phyloP scores from a whole-genome alignment of 2,329 filamentous ascomycete genomes.

The Taxawa tesnikishii region DNA sequence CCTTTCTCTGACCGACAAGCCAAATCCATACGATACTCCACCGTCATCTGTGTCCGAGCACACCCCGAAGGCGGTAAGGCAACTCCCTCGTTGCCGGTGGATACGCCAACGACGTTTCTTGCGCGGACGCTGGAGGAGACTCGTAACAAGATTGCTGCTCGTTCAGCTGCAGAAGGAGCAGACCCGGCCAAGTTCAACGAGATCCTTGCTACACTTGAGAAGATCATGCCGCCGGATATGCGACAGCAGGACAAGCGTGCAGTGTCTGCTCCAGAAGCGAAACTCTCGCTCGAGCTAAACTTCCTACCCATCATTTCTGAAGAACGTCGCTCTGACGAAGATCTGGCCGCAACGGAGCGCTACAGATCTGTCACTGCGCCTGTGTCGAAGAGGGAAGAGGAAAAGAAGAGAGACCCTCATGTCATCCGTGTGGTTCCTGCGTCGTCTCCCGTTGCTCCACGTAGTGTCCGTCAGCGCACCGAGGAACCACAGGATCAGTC shows the following conservation, averaged over 20 bases:
- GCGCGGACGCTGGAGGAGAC: slow-evolving; percentile 46
- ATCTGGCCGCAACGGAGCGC: slow-evolving; percentile 19
- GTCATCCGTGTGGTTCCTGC: slow-evolving; percentile 47
- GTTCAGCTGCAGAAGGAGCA: slow-evolving; percentile 32
- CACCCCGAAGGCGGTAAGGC: slow-evolving; percentile 17
- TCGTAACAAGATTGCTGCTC: slow-evolving; percentile 42
- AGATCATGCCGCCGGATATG: slow-evolving; percentile 17
- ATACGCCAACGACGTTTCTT: slow-evolving; percentile 40
- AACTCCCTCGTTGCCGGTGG: slow-evolving; percentile 31
- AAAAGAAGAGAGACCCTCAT: slow-evolving; percentile 19
- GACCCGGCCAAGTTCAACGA: slow-evolving; percentile 42
- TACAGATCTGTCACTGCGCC: slow-evolving; percentile 30
- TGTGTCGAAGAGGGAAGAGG: slow-evolving; percentile 11
- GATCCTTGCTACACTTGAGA: slow-evolving; percentile 37
- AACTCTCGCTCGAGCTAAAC: slow-evolving; percentile 16
- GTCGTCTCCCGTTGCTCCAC: slow-evolving; percentile 39
- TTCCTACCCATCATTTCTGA: slow-evolving; percentile 40
- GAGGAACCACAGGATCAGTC: no score
- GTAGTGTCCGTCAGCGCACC: slow-evolving; percentile 42
- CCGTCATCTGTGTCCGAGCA: slow-evolving; percentile 33
- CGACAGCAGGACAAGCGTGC: slow-evolving; percentile 21
- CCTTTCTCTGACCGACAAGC: slow-evolving; percentile 25
- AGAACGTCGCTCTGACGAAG: slow-evolving; percentile 27
- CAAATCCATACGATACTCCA: slow-evolving; percentile 36
- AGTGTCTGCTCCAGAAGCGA: slow-evolving; percentile 31